Evolutionary conservation across 208 protist species (phyloP).

Genomic region (Angomonas deanei): DNA sequence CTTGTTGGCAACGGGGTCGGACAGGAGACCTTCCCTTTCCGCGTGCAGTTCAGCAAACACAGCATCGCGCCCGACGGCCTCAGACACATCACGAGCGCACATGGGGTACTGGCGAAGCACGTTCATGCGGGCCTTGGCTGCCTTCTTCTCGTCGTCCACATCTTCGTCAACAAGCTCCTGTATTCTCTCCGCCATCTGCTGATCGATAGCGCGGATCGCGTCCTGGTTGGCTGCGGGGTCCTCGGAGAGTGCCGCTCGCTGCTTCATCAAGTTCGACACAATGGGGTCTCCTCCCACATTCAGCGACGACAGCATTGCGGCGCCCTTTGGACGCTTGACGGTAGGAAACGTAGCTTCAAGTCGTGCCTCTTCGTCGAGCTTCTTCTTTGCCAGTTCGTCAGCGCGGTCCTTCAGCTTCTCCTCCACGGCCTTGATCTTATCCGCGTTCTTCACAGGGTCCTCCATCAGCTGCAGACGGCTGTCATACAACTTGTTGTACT

Average conservation of each 20-base stretch:
- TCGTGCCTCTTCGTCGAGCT: conserved; percentile 12
- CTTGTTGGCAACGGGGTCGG: conserved; percentile 15
- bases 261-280: conserved; percentile 14
- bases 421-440: conserved; percentile 14
- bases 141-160: conserved; percentile 14
- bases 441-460: conserved; percentile 17
- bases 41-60: conserved; percentile 25
- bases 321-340: conserved; percentile 2
- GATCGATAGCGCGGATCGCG: conserved; percentile 12
- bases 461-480: conserved; percentile 18
- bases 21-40: conserved; percentile 14
- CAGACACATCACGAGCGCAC: conserved; percentile 38
- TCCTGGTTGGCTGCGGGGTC: neutral
- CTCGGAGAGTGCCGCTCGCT: conserved; percentile 7
- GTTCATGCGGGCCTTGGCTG: conserved; percentile 14
- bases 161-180: conserved; percentile 23
- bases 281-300: conserved; percentile 23
- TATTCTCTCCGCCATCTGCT: conserved; percentile 12
- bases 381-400: conserved; percentile 20
- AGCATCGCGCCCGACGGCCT: conserved; percentile 33
- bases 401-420: conserved; percentile 14
- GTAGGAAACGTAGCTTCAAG: conserved; percentile 10
- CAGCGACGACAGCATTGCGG: conserved; percentile 20
- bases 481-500: conserved; percentile 20
- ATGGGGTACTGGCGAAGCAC: conserved; percentile 32